Conservation (phyloP, 768 basidiomycete genomes). For the Xerocomus brunneocitrinus region DNA sequence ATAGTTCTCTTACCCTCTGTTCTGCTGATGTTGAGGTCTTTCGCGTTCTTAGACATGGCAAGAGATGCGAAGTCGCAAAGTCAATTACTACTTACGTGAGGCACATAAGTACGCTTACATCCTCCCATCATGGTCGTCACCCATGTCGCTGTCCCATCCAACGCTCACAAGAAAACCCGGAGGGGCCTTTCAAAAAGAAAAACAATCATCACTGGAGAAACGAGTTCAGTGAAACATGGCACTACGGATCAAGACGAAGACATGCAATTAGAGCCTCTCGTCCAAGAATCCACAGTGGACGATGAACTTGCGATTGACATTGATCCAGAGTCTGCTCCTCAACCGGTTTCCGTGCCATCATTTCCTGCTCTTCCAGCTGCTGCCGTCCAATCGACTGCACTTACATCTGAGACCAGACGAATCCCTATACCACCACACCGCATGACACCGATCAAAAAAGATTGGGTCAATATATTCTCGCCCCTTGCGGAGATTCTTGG, state of each 20-base stretch:
- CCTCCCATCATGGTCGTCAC: slow-evolving; percentile 38
- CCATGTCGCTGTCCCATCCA: slow-evolving; percentile 30
- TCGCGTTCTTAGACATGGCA: slow-evolving; percentile 19
- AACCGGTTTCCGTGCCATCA: slow-evolving; percentile 50
- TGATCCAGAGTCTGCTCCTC: slow-evolving; percentile 41
- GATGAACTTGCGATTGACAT: slow-evolving; percentile 62
- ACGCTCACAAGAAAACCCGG: slow-evolving; percentile 40
- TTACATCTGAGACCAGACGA: slow-evolving; percentile 82
- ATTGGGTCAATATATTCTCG: slow-evolving; percentile 93
- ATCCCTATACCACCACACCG: slow-evolving; percentile 94
- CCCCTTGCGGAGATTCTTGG: slow-evolving; percentile 93
- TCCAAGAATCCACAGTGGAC: slow-evolving; percentile 34
- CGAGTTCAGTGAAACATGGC: slow-evolving; percentile 7
- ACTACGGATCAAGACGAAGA: slow-evolving; percentile 27
- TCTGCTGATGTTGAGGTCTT: slow-evolving; percentile 30
- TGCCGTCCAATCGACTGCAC: slow-evolving; percentile 43
- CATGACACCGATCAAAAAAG: slow-evolving; percentile 95
- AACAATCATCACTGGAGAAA: slow-evolving; percentile 7
- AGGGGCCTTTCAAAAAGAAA: slow-evolving; percentile 42
- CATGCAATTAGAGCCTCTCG: slow-evolving; percentile 24
- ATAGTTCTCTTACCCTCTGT: slow-evolving; percentile 35
- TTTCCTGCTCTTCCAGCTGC: slow-evolving; percentile 68
- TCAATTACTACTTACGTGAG: slow-evolving; percentile 17
- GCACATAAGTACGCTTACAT: not conserved
- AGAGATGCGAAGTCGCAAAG: not conserved